phyloP scores from a whole-genome alignment of 192 early-diverging fungal genomes.

The Thoreauomyces humboldtii region DNA sequence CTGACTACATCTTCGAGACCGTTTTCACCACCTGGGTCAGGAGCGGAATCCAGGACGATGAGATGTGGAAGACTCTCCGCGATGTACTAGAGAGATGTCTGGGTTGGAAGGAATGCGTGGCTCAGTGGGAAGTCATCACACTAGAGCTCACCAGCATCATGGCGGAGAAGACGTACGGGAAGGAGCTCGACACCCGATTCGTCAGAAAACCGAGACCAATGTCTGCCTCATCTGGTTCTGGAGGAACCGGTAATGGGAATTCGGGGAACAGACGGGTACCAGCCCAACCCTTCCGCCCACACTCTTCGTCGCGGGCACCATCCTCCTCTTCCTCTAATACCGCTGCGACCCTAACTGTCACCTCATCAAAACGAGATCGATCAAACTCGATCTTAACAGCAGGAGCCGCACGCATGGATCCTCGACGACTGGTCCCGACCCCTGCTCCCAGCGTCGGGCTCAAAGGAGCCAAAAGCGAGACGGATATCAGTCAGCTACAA shows the following conservation, averaged over 20 bases:
- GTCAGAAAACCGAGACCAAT: not conserved
- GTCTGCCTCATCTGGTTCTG: not conserved
- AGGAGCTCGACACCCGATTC: slow-evolving; percentile 54
- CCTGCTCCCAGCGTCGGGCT: not conserved
- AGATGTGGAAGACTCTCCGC: slow-evolving; percentile 59
- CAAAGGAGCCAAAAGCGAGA: slow-evolving; percentile 12
- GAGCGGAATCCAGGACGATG: slow-evolving; percentile 45
- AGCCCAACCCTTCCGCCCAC: not conserved
- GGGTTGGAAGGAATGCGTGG: slow-evolving; percentile 56
- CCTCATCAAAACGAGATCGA: slow-evolving; percentile 12
- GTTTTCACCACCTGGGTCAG: slow-evolving; percentile 66
- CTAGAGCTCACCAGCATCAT: slow-evolving; percentile 55
- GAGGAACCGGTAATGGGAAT: too few relatives aligned
- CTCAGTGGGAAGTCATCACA: slow-evolving; percentile 54
- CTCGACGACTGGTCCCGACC: not conserved
- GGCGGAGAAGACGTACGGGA: slow-evolving; percentile 53
- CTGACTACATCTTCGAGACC: slow-evolving; percentile 68
- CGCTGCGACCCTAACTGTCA: not conserved
- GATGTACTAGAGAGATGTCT: slow-evolving; percentile 46
- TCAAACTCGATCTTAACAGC: slow-evolving; percentile 3
- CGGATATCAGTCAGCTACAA: too few relatives aligned
- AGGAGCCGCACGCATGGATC: not conserved
- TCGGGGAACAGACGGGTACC: not conserved
- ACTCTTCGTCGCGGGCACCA: not conserved
- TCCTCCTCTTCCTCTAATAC: not conserved